A percentile compares a stretch with the other conserved stretches of the same genome.
Conservation (phyloP, 306 rosid genomes). For the Quercus dentata region DNA sequence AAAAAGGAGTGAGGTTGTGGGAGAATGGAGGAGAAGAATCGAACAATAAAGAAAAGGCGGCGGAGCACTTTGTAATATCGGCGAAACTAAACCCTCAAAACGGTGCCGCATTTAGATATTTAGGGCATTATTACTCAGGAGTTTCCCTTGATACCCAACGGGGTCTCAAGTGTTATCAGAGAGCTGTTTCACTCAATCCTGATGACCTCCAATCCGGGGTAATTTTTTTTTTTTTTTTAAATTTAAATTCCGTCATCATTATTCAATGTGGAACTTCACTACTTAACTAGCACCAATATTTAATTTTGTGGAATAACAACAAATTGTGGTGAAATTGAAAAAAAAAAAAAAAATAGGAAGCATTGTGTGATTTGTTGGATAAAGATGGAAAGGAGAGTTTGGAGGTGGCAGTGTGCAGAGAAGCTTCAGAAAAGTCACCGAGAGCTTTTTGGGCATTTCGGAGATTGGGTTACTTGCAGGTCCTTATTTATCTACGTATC, state of each 20-base stretch:
- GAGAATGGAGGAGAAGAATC: constrained; percentile 30
- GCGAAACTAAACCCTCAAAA: constrained; percentile 74
- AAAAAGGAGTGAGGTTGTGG: constrained; percentile 73
- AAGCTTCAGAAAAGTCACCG: constrained; percentile 70
- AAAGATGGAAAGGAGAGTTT: constrained; percentile 59
- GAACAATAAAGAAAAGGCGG: constrained; percentile 51
- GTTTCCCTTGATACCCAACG: constrained; percentile 45
- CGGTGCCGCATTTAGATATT: constrained; percentile 63
- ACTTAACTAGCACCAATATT: no score
- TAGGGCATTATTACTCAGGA: constrained; percentile 60
- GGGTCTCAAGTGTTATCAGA: constrained; percentile 80
- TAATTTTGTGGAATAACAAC: no score
- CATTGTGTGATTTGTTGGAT: constrained; percentile 75
- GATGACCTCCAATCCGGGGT: constrained; percentile 70
- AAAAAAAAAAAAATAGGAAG: constrained; percentile 35
- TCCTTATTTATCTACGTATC: not conserved
- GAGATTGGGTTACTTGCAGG: constrained; percentile 85
- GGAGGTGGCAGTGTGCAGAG: constrained; percentile 65
- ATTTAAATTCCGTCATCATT: not conserved
- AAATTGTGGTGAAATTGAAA: not conserved
- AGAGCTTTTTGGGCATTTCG: constrained; percentile 93
- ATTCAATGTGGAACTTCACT: no score
- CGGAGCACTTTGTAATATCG: constrained; percentile 58
- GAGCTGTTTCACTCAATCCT: constrained; percentile 68
- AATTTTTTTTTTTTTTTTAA: not conserved